Percentiles rank a stretch among this genome's conserved stretches.
Evolutionary conservation across 768 basidiomycete genomes (phyloP).

Genomic region (Pleurotus eryngii): DNA sequence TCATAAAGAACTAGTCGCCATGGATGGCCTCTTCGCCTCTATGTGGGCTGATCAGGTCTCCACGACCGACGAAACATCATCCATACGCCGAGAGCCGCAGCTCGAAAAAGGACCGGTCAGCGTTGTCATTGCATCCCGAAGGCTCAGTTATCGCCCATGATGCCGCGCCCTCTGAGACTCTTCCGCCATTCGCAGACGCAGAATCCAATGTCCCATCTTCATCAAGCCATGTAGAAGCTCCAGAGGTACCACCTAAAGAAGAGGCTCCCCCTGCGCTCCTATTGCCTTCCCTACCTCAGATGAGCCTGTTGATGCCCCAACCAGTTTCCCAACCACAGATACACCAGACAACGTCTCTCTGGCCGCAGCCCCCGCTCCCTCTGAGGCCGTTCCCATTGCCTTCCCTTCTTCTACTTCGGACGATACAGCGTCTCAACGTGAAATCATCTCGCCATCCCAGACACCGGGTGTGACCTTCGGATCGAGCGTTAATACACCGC

Average conservation of each 20-base stretch:
- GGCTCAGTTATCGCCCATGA: conserved; percentile 24
- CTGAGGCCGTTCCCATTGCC: conserved; percentile 18
- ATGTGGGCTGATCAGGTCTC: conserved; percentile 90
- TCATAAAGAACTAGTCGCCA: conserved; percentile 73
- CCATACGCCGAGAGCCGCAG: conserved; percentile 30
- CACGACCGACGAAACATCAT: conserved; percentile 53
- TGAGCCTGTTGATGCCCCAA: conserved; percentile 12
- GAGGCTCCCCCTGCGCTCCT: conserved; percentile 9
- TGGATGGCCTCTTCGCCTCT: conserved; percentile 69
- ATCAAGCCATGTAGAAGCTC: conserved; percentile 10
- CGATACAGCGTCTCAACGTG: conserved; percentile 16
- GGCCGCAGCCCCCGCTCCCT: not conserved
- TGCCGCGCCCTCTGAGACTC: conserved; percentile 10
- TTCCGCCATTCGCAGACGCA: conserved; percentile 30
- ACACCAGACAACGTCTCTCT: conserved; percentile 1
- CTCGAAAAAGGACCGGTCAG: conserved; percentile 37
- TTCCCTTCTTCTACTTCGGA: conserved; percentile 32
- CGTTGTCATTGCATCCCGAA: conserved; percentile 34
- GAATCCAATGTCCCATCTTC: conserved; percentile 12
- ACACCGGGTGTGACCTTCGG: conserved; percentile 66
- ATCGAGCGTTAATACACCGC: conserved; percentile 50
- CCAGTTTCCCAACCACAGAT: conserved; percentile 4
- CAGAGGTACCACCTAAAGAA: conserved; percentile 4
- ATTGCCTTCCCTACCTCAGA: conserved; percentile 2
- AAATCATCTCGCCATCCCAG: conserved; percentile 13